Conservation (phyloP, 164 flowering plant species). For the grape (Vitis vinifera) region ASM3070453v1 NC_081820.1:2634001-2634500, state of each 20-base stretch:
- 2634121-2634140: conserved; percentile 47
- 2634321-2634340: conserved; percentile 46
- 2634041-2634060: conserved; percentile 34
- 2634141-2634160: conserved; percentile 60
- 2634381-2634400: neutral
- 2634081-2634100: conserved; percentile 5
- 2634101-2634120: conserved; percentile 3
- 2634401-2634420: conserved; percentile 1
- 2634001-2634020: conserved; percentile 40
- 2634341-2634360: conserved; percentile 63
- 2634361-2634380: conserved; percentile 36
- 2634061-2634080: conserved; percentile 1
- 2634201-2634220: conserved; percentile 61
- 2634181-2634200: conserved; percentile 50
- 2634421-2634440: conserved; percentile 30
- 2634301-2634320: conserved; percentile 53
- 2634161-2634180: conserved; percentile 42
- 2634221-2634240: conserved; percentile 11
- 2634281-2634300: conserved; percentile 35
- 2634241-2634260: neutral
- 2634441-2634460: conserved; percentile 57
- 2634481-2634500: conserved; percentile 69
- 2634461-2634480: conserved; percentile 52
- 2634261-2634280: neutral
- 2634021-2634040: conserved; percentile 52